Conservation (phyloP, 2,329 filamentous ascomycete species). For the Verticillium albo-atrum region DNA sequence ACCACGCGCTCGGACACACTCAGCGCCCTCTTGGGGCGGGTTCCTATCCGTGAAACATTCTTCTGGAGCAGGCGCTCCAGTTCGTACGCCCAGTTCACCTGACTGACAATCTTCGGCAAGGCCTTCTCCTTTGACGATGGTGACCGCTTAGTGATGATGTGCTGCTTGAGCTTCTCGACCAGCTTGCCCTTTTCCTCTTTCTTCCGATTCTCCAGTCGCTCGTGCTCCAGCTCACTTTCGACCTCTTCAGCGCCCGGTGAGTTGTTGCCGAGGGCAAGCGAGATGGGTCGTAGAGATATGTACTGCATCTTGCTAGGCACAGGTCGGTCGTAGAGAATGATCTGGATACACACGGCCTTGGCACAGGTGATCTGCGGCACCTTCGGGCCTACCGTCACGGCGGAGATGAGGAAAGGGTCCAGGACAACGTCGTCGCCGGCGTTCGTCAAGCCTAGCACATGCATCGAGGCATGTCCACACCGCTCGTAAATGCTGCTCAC, state of each 20-base stretch:
- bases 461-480: slow-evolving; percentile 77
- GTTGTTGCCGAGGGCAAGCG: slow-evolving; percentile 72
- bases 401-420: slow-evolving; percentile 66
- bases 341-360: slow-evolving; percentile 70
- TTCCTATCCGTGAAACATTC: slow-evolving; percentile 81
- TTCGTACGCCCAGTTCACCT: slow-evolving; percentile 95
- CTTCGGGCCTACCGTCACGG: slow-evolving; percentile 45
- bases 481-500: slow-evolving; percentile 76
- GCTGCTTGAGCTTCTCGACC: slow-evolving; percentile 81
- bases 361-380: slow-evolving; percentile 73
- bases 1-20: slow-evolving; percentile 94
- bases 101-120: slow-evolving; percentile 76
- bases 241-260: slow-evolving; percentile 21
- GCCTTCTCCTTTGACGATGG: slow-evolving; percentile 80
- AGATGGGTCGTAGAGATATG: slow-evolving; percentile 84
- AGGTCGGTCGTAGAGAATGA: slow-evolving; percentile 85
- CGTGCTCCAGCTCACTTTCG: slow-evolving; percentile 66
- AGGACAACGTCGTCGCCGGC: slow-evolving; percentile 45
- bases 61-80: slow-evolving; percentile 80
- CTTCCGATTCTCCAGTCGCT: slow-evolving; percentile 53
- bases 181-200: slow-evolving; percentile 62
- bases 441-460: slow-evolving; percentile 84
- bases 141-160: slow-evolving; percentile 74
- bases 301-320: slow-evolving; percentile 91
- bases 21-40: slow-evolving; percentile 74